phyloP scores from a whole-genome alignment of 1,284 basidiomycete genomes.

The Puccinia coronata region DNA sequence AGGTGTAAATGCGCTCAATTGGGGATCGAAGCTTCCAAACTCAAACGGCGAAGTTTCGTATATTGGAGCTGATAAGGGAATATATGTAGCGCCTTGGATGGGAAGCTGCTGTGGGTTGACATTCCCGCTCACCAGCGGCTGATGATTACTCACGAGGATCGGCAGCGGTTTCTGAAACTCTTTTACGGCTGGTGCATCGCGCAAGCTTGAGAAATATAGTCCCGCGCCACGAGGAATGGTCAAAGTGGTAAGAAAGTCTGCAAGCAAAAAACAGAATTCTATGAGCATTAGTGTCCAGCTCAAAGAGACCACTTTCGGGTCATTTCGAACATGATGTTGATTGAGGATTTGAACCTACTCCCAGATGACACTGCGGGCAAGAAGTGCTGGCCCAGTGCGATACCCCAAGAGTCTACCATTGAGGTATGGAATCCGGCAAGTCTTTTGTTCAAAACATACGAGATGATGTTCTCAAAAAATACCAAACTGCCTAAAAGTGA shows the following conservation, averaged over 20 bases:
- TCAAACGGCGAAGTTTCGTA: constrained; percentile 63
- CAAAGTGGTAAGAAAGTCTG: neutral
- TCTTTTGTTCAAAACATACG: neutral
- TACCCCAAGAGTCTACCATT: constrained; percentile 27
- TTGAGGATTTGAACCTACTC: neutral
- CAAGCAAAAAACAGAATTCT: too few species aligned
- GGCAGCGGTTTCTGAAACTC: constrained; percentile 30
- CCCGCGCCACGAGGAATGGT: constrained; percentile 26
- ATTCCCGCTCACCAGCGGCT: neutral
- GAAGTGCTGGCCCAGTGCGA: constrained; percentile 30
- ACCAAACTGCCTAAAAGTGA: neutral
- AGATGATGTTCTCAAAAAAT: constrained; percentile 7
- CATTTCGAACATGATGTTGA: neutral
- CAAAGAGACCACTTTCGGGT: neutral
- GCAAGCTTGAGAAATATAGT: constrained; percentile 12
- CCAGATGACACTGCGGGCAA: constrained; percentile 14
- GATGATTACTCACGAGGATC: constrained; percentile 28
- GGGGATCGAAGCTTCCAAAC: constrained; percentile 62
- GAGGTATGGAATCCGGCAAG: constrained; percentile 35
- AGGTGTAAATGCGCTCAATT: constrained; percentile 55
- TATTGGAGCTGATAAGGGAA: constrained; percentile 55
- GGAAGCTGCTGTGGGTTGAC: neutral
- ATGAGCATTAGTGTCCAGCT: too few species aligned
- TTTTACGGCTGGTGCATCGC: neutral
- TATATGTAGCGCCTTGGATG: neutral